Percentiles rank a stretch among this genome's conserved stretches.
These are phyloP conservation scores for Conticribra guillardii DNA, from an alignment of 108 stramenopile species.

Conservation along the genomic window DNA sequence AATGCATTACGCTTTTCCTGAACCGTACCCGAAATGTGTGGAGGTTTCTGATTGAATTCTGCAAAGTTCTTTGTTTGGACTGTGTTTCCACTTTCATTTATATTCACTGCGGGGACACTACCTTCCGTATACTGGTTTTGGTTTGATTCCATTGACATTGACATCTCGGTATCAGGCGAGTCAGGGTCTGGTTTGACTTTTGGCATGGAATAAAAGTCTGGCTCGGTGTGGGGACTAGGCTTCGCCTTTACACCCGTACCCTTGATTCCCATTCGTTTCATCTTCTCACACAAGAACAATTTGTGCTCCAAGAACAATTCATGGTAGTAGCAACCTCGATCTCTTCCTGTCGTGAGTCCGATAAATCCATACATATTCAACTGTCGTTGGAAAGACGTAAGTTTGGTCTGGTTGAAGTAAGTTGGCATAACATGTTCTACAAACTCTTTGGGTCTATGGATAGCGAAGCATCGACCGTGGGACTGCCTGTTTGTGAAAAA, in stretches of 20 bases:
- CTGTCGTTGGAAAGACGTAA: constrained; percentile 88
- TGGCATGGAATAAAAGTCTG: constrained; percentile 54
- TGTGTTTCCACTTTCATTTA: no score
- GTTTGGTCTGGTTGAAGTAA: constrained; percentile 90
- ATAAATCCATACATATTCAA: constrained; percentile 85
- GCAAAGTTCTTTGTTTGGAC: no score
- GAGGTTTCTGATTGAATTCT: no score
- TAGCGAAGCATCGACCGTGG: constrained; percentile 76
- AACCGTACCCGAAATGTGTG: no score
- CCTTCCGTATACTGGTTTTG: no score
- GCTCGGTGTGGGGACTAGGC: constrained; percentile 42
- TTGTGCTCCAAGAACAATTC: constrained; percentile 74
- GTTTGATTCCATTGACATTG: no score
- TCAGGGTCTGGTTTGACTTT: constrained; percentile 7
- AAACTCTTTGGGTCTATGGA: constrained; percentile 73
- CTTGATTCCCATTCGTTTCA: constrained; percentile 53
- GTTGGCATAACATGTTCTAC: constrained; percentile 76
- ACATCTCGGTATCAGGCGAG: no score
- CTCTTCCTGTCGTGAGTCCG: constrained; percentile 65
- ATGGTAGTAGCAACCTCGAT: constrained; percentile 83
- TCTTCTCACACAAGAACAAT: constrained; percentile 65
- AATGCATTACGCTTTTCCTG: no score
- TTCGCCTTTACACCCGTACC: constrained; percentile 48
- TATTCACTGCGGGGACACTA: no score
- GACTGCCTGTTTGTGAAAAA: constrained; percentile 33